Conservation (phyloP, 192 early-diverging fungal species). For the Obelidium mucronatum region DNA sequence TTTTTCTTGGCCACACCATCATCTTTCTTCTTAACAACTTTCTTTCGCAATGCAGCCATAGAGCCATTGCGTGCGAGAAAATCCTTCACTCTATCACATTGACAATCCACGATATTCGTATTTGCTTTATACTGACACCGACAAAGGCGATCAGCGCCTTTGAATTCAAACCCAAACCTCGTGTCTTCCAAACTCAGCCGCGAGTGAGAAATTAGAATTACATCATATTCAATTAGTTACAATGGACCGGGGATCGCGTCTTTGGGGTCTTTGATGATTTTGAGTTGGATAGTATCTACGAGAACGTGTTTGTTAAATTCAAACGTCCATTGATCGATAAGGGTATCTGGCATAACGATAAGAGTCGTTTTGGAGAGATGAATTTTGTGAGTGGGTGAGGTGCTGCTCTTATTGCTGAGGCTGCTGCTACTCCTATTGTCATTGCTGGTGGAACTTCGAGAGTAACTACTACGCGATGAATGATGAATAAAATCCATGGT, state of each 20-base stretch:
- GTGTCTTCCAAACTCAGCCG: slow-evolving; percentile 67
- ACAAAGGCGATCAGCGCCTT: slow-evolving; percentile 4
- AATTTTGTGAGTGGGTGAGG: not conserved
- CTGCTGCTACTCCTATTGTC: too few species aligned
- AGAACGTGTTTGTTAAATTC: slow-evolving; percentile 72
- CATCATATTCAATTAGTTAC: slow-evolving; percentile 66
- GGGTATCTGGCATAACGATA: slow-evolving; percentile 79
- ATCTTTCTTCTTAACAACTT: too few species aligned
- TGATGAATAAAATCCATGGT: not conserved
- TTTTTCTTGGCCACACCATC: too few species aligned
- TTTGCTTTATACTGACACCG: slow-evolving; percentile 9
- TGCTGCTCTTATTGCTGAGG: too few species aligned
- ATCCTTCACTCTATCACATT: not conserved
- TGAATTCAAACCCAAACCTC: not conserved
- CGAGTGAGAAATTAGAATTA: slow-evolving; percentile 73
- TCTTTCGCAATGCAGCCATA: not conserved
- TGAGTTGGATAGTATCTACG: not conserved
- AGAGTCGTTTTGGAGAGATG: slow-evolving; percentile 63
- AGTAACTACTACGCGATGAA: not conserved
- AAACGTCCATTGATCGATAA: slow-evolving; percentile 78
- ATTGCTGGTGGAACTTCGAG: not conserved
- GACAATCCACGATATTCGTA: slow-evolving; percentile 4
- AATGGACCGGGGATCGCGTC: slow-evolving; percentile 55
- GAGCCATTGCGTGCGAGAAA: not conserved
- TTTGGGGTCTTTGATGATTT: not conserved